Conservation (phyloP, 2,329 filamentous ascomycete genomes). For the Epichloe scottii region DNA sequence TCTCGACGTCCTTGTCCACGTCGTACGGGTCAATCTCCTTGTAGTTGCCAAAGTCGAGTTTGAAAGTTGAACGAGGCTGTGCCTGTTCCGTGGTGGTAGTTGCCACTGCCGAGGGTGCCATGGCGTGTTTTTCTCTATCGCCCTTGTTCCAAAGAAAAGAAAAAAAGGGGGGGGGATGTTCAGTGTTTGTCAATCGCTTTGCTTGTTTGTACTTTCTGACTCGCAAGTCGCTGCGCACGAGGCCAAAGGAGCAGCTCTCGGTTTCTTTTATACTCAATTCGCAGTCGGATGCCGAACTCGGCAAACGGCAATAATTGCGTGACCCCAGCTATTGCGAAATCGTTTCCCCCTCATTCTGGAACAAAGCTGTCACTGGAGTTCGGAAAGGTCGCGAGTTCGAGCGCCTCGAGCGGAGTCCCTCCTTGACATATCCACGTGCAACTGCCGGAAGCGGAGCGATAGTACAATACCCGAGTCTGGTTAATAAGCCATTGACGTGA, state of each 20-base stretch:
- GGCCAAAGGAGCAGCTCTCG: neutral
- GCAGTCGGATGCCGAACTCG: neutral
- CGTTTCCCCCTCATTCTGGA: neutral
- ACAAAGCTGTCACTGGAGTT: neutral
- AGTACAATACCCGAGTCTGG: neutral
- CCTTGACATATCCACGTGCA: neutral
- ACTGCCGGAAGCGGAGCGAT: neutral
- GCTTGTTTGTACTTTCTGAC: neutral
- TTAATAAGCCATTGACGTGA: conserved; percentile 7
- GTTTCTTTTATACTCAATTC: neutral
- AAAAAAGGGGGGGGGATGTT: too few relatives aligned
- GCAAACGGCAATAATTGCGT: neutral
- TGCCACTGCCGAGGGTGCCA: conserved; percentile 13
- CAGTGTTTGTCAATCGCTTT: neutral
- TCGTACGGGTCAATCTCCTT: conserved; percentile 17
- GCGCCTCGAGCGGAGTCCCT: neutral
- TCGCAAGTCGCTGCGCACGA: neutral
- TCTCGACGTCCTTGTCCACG: conserved; percentile 16
- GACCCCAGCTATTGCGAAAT: conserved; percentile 3
- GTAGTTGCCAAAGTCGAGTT: conserved; percentile 17
- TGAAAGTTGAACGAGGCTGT: conserved; percentile 8
- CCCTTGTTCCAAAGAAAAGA: neutral
- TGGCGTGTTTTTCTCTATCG: conserved; percentile 1
- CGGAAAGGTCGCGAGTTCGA: neutral
- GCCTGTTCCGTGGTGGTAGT: conserved; percentile 6